Conservation (phyloP, 1,284 basidiomycete genomes). For the Malassezia brasiliensis region DNA sequence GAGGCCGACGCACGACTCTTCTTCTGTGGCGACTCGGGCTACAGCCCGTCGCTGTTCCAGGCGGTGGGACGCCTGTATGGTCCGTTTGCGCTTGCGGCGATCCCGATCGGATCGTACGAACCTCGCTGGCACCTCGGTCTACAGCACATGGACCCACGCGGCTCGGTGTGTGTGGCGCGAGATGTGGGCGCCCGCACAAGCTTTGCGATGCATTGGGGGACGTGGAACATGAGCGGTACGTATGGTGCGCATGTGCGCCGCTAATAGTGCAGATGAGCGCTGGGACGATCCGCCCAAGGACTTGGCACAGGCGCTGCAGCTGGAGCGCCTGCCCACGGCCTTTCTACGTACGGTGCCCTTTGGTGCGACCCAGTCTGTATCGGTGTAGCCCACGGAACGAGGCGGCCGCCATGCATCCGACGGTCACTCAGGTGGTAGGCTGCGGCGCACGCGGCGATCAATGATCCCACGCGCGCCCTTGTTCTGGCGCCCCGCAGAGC, state of each 20-base stretch:
- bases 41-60: slow-evolving; percentile 50
- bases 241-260: not conserved
- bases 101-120: slow-evolving; percentile 51
- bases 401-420: not conserved
- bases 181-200: slow-evolving; percentile 31
- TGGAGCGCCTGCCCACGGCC: slow-evolving; percentile 10
- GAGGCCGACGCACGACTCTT: slow-evolving; percentile 23
- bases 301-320: slow-evolving; percentile 20
- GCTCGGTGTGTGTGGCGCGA: slow-evolving; percentile 26
- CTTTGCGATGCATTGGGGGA: slow-evolving; percentile 52
- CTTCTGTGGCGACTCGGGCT: slow-evolving; percentile 50
- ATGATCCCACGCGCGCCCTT: not conserved
- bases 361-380: slow-evolving; percentile 21
- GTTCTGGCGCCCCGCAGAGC: not conserved
- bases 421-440: not conserved
- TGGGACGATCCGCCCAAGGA: slow-evolving; percentile 33
- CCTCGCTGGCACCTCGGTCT: slow-evolving; percentile 36
- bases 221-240: slow-evolving; percentile 50
- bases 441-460: slow-evolving; percentile 1
- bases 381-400: slow-evolving; percentile 8
- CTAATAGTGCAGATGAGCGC: slow-evolving; percentile 19
- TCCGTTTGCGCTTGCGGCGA: slow-evolving; percentile 50
- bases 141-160: slow-evolving; percentile 33
- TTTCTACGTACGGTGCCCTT: slow-evolving; percentile 25
- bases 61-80: slow-evolving; percentile 50